Evolutionary conservation across 177 flowering plant genomes (phyloP), one percentile per base, ranked within the genome.

Genomic region (Vitis hybrid): DNA sequence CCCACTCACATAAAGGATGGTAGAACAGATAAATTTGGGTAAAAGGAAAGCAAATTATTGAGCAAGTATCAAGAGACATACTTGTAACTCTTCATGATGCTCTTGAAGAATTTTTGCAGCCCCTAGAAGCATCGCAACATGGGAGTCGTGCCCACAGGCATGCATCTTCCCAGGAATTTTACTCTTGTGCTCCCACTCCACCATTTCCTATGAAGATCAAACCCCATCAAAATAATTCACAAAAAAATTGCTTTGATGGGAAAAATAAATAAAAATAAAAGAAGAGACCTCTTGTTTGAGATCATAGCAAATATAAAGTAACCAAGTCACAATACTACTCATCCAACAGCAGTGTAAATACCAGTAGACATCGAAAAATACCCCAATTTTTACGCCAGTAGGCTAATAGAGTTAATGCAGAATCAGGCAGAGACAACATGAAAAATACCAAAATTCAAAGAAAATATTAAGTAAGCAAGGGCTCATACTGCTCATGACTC

Each of bases 101-200:
- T 84, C 82, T 68, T 85, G 82, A 71, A 91, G 96, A 54, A 89
- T 82, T 77, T 83, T 90, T 15, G 93, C 93, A 15, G 95, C 95
- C 30, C 95, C 96, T 60, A 90, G 91, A 68, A 90, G 89, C 84
- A 89, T 89, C 1, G 93, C 79, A 34, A 87, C 90, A 79, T 95
- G 99, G 12, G 91, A 92, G 77, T 93, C 99, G 65, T 95, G 99
- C 30, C 99, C 99, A 76, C 98, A 95, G 58, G 96, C 98, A 64
- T 93, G 99, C 99, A 95, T 95, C 79, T 93, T 91, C 60, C 97
- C 99, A 13, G 82, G 80, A 65, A 67, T 65, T 72, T 81, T 88
- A 71, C 94, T 89, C 82, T 88, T 89, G 79, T 89, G 89, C 69
- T 88, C 87, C 90, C 90, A 89, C 62, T 89, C 89, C 69, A 88